Base-by-base conservation (phyloP, 1,284 basidiomycete species). In the Taiwanofungus camphoratus region DNA sequence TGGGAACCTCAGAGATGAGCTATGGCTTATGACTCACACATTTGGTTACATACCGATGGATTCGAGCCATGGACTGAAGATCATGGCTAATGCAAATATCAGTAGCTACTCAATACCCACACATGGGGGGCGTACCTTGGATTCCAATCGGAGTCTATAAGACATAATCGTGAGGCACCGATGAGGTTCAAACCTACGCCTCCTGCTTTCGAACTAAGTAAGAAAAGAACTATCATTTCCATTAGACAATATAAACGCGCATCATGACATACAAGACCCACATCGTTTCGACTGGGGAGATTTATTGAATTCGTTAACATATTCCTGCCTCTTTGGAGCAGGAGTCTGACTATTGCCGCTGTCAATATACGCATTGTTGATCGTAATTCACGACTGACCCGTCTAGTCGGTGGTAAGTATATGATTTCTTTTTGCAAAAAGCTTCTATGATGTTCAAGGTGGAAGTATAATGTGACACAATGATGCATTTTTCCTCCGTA, bases 91-190 rank as follows among this genome's bases (percentile, higher is more conserved):
- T 31, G 21, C 47, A 2, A 47, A 26, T 16, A 39, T 51, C 24
- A 46, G 22, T 24, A 41, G 16, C 6, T 8, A 26, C 12, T n/a
- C n/a, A n/a, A n/a, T n/a, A n/a, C n/a, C n/a, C n/a, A n/a, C n/a
- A n/a, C 21, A 16, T 5, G 16, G 3, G 3, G 5, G 5, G 38
- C 64, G 42, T 40, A 85, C 88, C 86, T 89, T 34, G 92, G 92
- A 63, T 95, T 95, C 92, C 96, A 99, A 60, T 99, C 95, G 38
- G 88, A 92, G 63, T 99, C 95, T 32, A 90, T 70, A 33, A 89
- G 69, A 44, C 90, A 85, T 31, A 97, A 66, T 31, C 93, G 73
- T 8, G 90, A 94, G 8, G 85, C 92, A 22, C 92, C 88, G 26
- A 92, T 92, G 20, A 96, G 74, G 62, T 98, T 99, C 41, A 99